phyloP scores from a whole-genome alignment of 2,329 filamentous ascomycete species.

The Torrubiella hemipterigena region DNA sequence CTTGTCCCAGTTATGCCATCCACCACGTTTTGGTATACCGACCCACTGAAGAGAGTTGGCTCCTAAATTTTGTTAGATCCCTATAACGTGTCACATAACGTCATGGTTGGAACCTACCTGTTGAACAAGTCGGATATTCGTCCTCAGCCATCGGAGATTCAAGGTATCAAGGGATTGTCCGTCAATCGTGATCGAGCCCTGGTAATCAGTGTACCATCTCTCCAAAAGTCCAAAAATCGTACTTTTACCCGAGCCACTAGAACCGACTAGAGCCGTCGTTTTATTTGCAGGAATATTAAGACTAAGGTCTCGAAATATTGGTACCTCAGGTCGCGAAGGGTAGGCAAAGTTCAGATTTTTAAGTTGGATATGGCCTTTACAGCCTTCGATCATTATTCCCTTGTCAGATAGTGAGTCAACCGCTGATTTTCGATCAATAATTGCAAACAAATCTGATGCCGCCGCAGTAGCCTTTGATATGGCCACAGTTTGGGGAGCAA shows the following conservation, averaged over 20 bases:
- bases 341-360: conserved; percentile 39
- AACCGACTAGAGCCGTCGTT: conserved; percentile 43
- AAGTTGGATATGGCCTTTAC: conserved; percentile 35
- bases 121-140: conserved; percentile 38
- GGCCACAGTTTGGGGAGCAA: conserved; percentile 32
- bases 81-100: no score
- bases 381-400: conserved; percentile 16
- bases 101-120: no score
- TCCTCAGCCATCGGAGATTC: conserved; percentile 39
- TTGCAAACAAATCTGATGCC: conserved; percentile 31
- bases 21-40: conserved; percentile 38
- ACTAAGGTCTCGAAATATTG: conserved; percentile 28
- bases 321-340: conserved; percentile 40
- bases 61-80: no score
- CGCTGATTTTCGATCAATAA: conserved; percentile 29
- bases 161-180: conserved; percentile 26
- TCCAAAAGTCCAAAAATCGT: conserved; percentile 45
- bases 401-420: conserved; percentile 29
- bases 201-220: conserved; percentile 43
- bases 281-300: conserved; percentile 32
- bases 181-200: conserved; percentile 33
- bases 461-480: conserved; percentile 34
- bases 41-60: conserved; percentile 39
- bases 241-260: conserved; percentile 46
- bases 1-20: conserved; percentile 30